Evolutionary conservation across 2,329 filamentous ascomycete species (phyloP).

Genomic region (Coniochaeta sp.): DNA sequence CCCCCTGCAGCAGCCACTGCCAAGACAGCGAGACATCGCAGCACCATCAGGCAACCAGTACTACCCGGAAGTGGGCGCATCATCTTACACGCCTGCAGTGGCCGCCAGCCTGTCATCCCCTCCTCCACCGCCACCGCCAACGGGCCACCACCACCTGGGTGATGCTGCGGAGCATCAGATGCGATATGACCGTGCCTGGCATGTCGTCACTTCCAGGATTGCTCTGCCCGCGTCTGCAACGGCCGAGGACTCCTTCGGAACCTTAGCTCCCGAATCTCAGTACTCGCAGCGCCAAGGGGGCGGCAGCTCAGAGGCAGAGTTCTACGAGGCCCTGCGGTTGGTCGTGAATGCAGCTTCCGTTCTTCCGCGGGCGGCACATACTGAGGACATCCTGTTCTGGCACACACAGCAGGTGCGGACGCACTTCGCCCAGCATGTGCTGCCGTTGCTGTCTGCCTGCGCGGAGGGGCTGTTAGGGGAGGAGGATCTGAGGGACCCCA

Average conservation of each 20-base stretch:
- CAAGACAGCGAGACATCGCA: not conserved
- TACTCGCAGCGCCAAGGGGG: slow-evolving; percentile 28
- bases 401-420: slow-evolving; percentile 53
- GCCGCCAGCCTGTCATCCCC: slow-evolving; percentile 5
- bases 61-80: not conserved
- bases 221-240: slow-evolving; percentile 49
- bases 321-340: slow-evolving; percentile 45
- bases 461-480: slow-evolving; percentile 7
- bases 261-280: slow-evolving; percentile 33
- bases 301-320: slow-evolving; percentile 29
- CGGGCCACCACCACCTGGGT: not conserved
- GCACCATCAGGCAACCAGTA: not conserved
- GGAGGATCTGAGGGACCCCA: slow-evolving; percentile 5
- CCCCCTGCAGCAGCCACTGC: not conserved
- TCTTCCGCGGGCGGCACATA: slow-evolving; percentile 42
- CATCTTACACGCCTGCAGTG: not conserved
- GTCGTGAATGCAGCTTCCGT: slow-evolving; percentile 40
- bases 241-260: slow-evolving; percentile 47
- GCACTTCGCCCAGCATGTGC: slow-evolving; percentile 53
- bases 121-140: not conserved
- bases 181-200: slow-evolving; percentile 56
- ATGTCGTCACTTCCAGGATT: slow-evolving; percentile 51
- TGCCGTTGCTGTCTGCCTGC: slow-evolving; percentile 46
- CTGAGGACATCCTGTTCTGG: slow-evolving; percentile 52
- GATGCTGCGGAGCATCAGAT: slow-evolving; percentile 40